Percentiles rank a stretch among this genome's conserved stretches.
Evolutionary conservation across 495 filamentous ascomycete genomes (phyloP).

Genomic region (Penicillium atrosanguineum): DNA sequence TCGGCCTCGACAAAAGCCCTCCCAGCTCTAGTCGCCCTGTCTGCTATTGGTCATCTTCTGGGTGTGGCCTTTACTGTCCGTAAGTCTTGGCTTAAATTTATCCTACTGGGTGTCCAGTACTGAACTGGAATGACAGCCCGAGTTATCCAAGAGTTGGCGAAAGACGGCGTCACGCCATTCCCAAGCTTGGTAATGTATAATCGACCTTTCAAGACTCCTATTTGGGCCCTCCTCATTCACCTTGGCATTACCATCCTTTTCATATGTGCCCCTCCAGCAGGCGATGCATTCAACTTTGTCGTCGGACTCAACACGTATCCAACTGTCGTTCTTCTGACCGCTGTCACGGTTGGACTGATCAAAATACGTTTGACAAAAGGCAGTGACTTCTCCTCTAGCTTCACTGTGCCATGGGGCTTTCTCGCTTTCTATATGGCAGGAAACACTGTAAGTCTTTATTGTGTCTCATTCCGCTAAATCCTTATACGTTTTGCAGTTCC

Average conservation of each 20-base stretch:
- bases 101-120: no score
- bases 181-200: conserved; percentile 58
- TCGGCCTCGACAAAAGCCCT: conserved; percentile 23
- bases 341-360: conserved; percentile 23
- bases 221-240: conserved; percentile 58
- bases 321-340: conserved; percentile 14
- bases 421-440: conserved; percentile 24
- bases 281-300: conserved; percentile 65
- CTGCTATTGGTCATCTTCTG: conserved; percentile 67
- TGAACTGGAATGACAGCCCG: no score
- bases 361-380: conserved; percentile 18
- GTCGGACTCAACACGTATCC: conserved; percentile 62
- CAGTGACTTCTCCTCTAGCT: conserved; percentile 9
- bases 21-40: conserved; percentile 55
- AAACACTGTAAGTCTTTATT: conserved; percentile 21
- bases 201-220: conserved; percentile 62
- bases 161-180: conserved; percentile 65
- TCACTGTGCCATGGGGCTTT: conserved; percentile 24
- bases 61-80: conserved; percentile 38
- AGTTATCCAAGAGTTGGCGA: conserved; percentile 64
- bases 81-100: no score
- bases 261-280: conserved; percentile 57
- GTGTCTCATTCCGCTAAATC: background rate
- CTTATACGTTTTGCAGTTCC: conserved; percentile 17
- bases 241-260: conserved; percentile 61